Conservation (phyloP, 2,329 filamentous ascomycete species). For the Lasiodiplodia sp. region DNA sequence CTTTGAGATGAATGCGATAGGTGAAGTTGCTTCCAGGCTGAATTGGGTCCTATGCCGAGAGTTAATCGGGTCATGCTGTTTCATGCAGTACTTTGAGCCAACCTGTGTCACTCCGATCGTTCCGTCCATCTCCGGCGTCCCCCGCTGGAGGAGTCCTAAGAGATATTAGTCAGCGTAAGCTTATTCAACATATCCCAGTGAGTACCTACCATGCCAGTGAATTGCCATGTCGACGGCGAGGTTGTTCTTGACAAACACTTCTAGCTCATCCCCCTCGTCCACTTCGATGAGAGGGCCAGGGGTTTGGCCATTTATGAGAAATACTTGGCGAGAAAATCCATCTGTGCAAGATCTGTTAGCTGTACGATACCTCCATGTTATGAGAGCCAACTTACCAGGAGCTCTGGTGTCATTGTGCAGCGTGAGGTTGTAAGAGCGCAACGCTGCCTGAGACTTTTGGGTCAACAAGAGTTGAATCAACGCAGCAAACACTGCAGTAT, state of each 20-base stretch:
- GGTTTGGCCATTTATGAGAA: slow-evolving; percentile 49
- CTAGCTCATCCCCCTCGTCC: slow-evolving; percentile 70
- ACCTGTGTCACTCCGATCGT: slow-evolving; percentile 67
- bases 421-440: background rate
- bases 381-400: background rate
- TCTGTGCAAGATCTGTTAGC: slow-evolving; percentile 50
- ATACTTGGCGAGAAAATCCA: slow-evolving; percentile 53
- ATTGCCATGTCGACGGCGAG: slow-evolving; percentile 66
- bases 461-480: background rate
- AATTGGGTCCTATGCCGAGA: slow-evolving; percentile 59
- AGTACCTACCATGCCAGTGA: slow-evolving; percentile 74
- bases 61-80: background rate
- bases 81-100: background rate
- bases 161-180: background rate
- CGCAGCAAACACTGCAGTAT: background rate
- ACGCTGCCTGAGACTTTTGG: background rate
- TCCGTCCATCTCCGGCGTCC: slow-evolving; percentile 75
- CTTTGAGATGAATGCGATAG: slow-evolving; percentile 69
- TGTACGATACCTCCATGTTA: background rate
- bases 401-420: background rate
- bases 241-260: slow-evolving; percentile 69
- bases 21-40: slow-evolving; percentile 68
- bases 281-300: slow-evolving; percentile 49
- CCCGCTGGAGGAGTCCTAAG: slow-evolving; percentile 59
- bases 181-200: background rate